Evolutionary conservation across 345 rosid genomes (phyloP).

Genomic region (Excoecaria agallocha): DNA sequence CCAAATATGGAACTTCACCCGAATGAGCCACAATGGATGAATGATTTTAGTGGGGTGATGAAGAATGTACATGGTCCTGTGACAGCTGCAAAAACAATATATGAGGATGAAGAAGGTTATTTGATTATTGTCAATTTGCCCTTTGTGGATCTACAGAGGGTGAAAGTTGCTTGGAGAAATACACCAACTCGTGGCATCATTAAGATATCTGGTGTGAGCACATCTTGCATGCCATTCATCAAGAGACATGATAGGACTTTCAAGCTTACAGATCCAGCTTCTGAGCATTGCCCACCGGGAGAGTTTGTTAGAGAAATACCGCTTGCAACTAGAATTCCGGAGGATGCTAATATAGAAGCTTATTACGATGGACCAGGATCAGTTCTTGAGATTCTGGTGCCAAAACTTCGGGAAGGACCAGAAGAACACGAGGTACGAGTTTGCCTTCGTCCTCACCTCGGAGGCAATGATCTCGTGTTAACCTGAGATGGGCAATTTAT

Average conservation of each 20-base stretch:
- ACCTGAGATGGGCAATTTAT: slow-evolving; percentile 41
- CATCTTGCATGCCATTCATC: slow-evolving; percentile 26
- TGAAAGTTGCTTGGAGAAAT: slow-evolving; percentile 31
- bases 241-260: slow-evolving; percentile 29
- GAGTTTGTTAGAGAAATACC: slow-evolving; percentile 29
- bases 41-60: slow-evolving; percentile 29
- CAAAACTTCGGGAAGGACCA: slow-evolving; percentile 28
- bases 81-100: slow-evolving; percentile 28
- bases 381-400: slow-evolving; percentile 26
- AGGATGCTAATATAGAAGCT: slow-evolving; percentile 27
- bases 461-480: slow-evolving; percentile 74
- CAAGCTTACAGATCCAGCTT: slow-evolving; percentile 25
- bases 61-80: slow-evolving; percentile 24
- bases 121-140: slow-evolving; percentile 31
- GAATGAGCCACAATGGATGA: slow-evolving; percentile 23
- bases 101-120: slow-evolving; percentile 27
- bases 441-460: slow-evolving; percentile 40
- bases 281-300: slow-evolving; percentile 31
- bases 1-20: slow-evolving; percentile 18
- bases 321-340: slow-evolving; percentile 28
- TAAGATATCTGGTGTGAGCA: slow-evolving; percentile 30
- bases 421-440: slow-evolving; percentile 30
- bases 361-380: slow-evolving; percentile 29
- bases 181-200: slow-evolving; percentile 20
- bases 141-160: slow-evolving; percentile 30